Evolutionary conservation across 2,329 filamentous ascomycete species (phyloP).

Genomic region (Nakataea oryzae): DNA sequence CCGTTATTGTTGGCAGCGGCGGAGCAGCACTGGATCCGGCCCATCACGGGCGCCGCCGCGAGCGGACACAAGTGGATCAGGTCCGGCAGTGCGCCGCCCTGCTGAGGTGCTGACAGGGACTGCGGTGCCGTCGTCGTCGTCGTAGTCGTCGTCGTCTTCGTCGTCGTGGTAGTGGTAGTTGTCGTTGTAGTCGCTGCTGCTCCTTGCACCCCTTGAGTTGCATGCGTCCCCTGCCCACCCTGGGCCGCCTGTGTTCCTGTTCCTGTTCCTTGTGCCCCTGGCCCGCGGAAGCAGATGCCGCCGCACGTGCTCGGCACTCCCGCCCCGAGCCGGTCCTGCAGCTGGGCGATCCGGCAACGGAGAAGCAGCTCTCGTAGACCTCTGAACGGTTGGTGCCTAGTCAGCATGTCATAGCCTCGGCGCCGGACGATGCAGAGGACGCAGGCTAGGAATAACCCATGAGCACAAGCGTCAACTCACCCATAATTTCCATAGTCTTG

Average conservation of each 20-base stretch:
- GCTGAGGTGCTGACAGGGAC: background rate
- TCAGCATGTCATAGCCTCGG: no score
- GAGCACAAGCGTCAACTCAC: background rate
- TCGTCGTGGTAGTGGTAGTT: background rate
- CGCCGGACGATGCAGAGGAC: no score
- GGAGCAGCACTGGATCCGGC: background rate
- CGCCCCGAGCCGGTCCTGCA: background rate
- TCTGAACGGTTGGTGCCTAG: background rate
- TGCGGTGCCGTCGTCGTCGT: background rate
- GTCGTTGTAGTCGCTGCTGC: background rate
- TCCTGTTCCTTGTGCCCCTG: background rate
- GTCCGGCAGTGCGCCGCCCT: background rate
- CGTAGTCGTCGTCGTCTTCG: background rate
- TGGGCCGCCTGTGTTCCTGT: background rate
- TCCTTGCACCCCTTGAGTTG: background rate
- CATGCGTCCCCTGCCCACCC: background rate
- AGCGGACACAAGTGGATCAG: constrained; percentile 1
- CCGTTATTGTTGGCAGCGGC: background rate
- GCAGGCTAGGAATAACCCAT: background rate
- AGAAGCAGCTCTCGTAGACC: background rate
- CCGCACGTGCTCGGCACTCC: constrained; percentile 2
- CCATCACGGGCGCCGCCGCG: background rate
- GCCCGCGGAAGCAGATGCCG: constrained; percentile 1
- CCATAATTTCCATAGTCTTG: background rate
- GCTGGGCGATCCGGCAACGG: background rate